Base-by-base conservation (phyloP, 2,329 filamentous ascomycete genomes). In the Neofusicoccum laricinum region DNA sequence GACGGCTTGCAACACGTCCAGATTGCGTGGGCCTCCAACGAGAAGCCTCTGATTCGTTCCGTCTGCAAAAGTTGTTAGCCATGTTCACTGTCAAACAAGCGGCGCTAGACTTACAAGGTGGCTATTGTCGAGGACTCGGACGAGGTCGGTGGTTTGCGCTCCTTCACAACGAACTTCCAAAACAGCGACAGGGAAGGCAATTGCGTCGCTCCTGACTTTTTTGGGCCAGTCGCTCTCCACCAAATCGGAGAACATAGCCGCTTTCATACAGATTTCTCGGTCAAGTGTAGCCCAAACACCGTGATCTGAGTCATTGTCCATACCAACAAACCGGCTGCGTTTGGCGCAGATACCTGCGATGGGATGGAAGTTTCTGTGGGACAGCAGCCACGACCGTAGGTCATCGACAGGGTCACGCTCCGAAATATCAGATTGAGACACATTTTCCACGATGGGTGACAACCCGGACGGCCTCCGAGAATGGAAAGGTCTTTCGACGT, bases 11-110 rank as follows among this genome's bases (percentile, higher is more conserved):
- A 80, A 53, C 79, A 80, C 41, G 76, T 74, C 77, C 81, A 84
- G 5, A 85, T 78, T 34, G 82, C 81, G 69, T 85, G 82, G 38
- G 79, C 79, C 69, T 85, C 82, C 10, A 85, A 69, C 1, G 83
- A 84, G 67, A 85, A 85, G 4, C 82, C 83, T 38, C 80, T 77
- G 10, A 85, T 78, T 36, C 83, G 78, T 67, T 85, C 82, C 17
- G 77, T 74, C 76, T 79, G n/a, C 6, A 10, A 19, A 32, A 10
- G 6, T 41, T 49, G 43, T 45, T 11, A 64, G 25, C 25, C 14
- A 4, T 15, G 32, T 4, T 19, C 41, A n/a, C 7, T 15, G 38
- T 25, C 3, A 21, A 51, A 8, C 63, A 63, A 36, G 58, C 46
- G 4, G 34, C 14, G 38, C 10, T 25, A 36, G 41, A 68, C 72